A percentile compares a stretch with the other conserved stretches of the same genome.
phyloP scores from a whole-genome alignment of 2,329 filamentous ascomycete species.

The Plectosphaerella cucumerina region DNA sequence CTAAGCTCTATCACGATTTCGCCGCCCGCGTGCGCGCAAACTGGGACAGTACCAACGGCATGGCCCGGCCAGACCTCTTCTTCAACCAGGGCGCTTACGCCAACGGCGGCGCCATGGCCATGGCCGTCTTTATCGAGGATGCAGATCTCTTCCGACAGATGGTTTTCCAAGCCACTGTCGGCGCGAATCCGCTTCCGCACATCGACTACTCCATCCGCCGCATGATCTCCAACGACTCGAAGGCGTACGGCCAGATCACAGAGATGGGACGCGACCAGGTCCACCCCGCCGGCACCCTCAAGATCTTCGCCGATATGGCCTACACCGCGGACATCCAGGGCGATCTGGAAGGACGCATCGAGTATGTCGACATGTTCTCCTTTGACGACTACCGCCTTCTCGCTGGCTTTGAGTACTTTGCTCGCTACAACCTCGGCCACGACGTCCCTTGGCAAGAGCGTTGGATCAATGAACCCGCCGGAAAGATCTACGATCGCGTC shows the following conservation, averaged over 20 bases:
- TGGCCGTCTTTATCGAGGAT: not conserved
- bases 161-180: not conserved
- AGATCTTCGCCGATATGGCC: conserved; percentile 26
- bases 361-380: conserved; percentile 24
- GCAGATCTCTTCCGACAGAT: not conserved
- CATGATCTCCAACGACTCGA: conserved; percentile 25
- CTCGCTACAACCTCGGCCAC: conserved; percentile 3
- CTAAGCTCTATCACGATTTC: not conserved
- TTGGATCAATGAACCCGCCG: not conserved
- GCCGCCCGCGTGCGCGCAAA: not conserved
- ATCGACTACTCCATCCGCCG: conserved; percentile 24
- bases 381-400: conserved; percentile 17
- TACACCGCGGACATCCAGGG: conserved; percentile 33
- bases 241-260: conserved; percentile 27
- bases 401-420: conserved; percentile 9
- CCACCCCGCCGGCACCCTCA: conserved; percentile 28
- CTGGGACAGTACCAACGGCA: not conserved
- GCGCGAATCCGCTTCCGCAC: not conserved
- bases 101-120: conserved; percentile 13
- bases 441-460: not conserved
- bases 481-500: not conserved
- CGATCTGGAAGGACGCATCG: conserved; percentile 1
- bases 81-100: conserved; percentile 32
- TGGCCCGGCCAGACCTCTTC: conserved; percentile 17
- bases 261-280: conserved; percentile 36